Base-by-base conservation (phyloP, 2,329 filamentous ascomycete species). In the Colletotrichum cuscutae region DNA sequence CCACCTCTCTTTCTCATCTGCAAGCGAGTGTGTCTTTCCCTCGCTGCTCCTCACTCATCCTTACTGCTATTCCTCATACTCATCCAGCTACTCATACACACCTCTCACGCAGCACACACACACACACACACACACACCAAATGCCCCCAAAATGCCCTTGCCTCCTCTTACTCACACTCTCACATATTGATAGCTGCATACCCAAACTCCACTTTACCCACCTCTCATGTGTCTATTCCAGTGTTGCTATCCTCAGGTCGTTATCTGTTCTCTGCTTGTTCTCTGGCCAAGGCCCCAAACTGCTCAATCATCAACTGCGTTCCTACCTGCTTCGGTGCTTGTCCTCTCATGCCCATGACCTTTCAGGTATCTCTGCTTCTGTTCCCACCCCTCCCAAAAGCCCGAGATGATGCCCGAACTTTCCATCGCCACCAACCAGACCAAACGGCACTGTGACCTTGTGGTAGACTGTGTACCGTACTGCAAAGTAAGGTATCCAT, bases 351-450 rank as follows among this genome's bases (percentile, higher is more conserved):
- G 52, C 32, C 49, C 19, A 49, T n/a, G 42, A 19, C 15, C 42
- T 7, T 49, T 69, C 28, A 69, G 65, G 70, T 72, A 64, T 49
- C 59, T 52, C 69, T 64, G 69, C 69, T 54, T 72, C 65, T n/a
- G 53, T 54, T 72, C 13, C 65, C 54, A 59, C 28, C 58, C 26
- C 5, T 49, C 59, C 52, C 49, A 57, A 63, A 32, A 59, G 57
- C 68, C 35, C 42, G 57, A 64, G 22, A 64, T 54, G 8, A 35
- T 57, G 64, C 68, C 68, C 52, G 56, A 71, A 30, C 35, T 58
- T 3, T 37, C 24, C 42, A 30, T 59, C 65, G 46, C 32, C 65
- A 57, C 62, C 32, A 67, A 67, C 68, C 56, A 46, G 37, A 66
- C 42, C 19, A 49, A 49, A 49, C 42, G 19, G 19, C 42, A 49